Evolutionary conservation across 2,329 filamentous ascomycete genomes (phyloP), one percentile per base, ranked within the genome.

Genomic region (Emergomyces orientalis): DNA sequence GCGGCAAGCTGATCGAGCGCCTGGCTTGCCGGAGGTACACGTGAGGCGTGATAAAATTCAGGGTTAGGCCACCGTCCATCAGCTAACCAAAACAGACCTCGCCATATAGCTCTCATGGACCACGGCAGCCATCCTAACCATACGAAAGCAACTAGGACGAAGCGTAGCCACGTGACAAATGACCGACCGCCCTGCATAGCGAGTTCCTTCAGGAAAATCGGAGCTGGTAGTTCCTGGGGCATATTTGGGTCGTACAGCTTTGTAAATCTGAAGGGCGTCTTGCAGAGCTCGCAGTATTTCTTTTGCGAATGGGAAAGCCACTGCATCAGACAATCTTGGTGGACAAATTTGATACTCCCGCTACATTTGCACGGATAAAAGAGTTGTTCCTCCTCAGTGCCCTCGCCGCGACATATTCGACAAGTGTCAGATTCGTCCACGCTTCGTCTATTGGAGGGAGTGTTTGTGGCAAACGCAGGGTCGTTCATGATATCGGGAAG

Each of bases 321-420:
- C 77, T 97, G 92, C 88, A 99, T 96, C 76, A 99, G 79, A 75
- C 94, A 99, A 74, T 95, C 90, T 77, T 99, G 94, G 75, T 99
- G 94, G 65, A 99, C 94, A 72, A 89, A 96, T 79, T 96, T 97
- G 79, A 99, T 99, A 78, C 93, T 97, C 63, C 94, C 94, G 73
- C 91, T 97, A 80, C 94, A 99, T 81, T 97, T 97, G 86, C 94
- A 99, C 6, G 94, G 94, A 73, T 95, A 94, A 80, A 96, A 99
- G 47, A 99, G 83, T 64, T 91, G 91, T 73, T 97, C 94, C 3
- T 89, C 84, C 3, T 82, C 76, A 1, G 88, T 89, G 62, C 85
- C 91, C 76, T 99, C 95, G 60, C 90, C 91, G 69, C 95, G 86
- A 77, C 94, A 99, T 80, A 99, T 99, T 65, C 94, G 88, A 80